Evolutionary conservation across 768 basidiomycete genomes (phyloP).

Genomic region (Kwoniella bestiolae): DNA sequence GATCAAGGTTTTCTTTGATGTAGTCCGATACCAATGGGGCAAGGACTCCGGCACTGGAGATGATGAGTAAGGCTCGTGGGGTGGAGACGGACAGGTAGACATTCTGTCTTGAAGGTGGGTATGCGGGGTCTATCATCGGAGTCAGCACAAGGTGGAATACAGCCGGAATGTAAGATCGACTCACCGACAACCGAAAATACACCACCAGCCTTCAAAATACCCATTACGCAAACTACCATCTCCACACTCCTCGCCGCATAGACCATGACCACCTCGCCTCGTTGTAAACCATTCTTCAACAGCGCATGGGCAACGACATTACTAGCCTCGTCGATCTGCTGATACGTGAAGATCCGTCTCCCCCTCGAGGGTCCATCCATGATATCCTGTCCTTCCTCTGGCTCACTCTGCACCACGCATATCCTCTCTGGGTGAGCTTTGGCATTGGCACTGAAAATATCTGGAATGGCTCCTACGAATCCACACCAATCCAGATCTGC

Average conservation of each 20-base stretch:
- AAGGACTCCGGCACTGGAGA: conserved; percentile 86
- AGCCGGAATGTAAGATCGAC: conserved; percentile 39
- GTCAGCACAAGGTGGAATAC: not conserved
- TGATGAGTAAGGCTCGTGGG: conserved; percentile 85
- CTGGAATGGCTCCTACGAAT: conserved; percentile 95
- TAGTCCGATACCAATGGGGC: conserved; percentile 81
- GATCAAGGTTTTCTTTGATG: conserved; percentile 73
- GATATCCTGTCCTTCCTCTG: conserved; percentile 42
- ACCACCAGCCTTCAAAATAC: conserved; percentile 90
- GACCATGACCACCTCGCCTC: conserved; percentile 97
- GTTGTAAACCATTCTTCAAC: conserved; percentile 77
- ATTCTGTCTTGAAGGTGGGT: conserved; percentile 88
- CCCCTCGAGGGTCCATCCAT: conserved; percentile 61
- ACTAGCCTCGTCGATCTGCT: conserved; percentile 76
- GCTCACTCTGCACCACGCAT: conserved; percentile 76
- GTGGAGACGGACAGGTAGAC: conserved; percentile 91
- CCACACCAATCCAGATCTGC: conserved; percentile 95
- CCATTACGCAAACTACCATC: conserved; percentile 95
- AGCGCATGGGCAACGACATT: conserved; percentile 91
- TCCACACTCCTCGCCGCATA: conserved; percentile 96
- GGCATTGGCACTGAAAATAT: conserved; percentile 90
- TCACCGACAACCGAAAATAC: conserved; percentile 95
- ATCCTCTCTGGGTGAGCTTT: conserved; percentile 74
- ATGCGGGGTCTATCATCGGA: conserved; percentile 79
- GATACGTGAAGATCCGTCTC: conserved; percentile 72